Conservation (phyloP, 208 protist species). For the Trypanosoma cruzi region DNA sequence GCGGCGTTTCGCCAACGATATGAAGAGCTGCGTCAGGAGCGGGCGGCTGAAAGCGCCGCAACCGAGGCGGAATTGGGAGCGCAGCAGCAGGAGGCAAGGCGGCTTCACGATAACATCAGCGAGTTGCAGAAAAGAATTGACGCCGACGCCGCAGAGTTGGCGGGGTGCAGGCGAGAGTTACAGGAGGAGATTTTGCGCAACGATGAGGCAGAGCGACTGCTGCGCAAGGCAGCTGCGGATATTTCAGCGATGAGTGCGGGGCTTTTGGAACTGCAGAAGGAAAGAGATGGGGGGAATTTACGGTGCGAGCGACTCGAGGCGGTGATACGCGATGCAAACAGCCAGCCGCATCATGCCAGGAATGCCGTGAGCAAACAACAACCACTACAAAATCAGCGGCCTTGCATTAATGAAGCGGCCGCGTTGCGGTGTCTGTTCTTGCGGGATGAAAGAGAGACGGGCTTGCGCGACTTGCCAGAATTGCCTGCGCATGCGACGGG, state of each 20-base stretch:
- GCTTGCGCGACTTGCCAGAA: background rate
- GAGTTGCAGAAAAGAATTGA: conserved; percentile 32
- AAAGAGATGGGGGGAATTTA: background rate
- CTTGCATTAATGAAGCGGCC: background rate
- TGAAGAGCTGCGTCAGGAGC: conserved; percentile 19
- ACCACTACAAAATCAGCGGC: background rate
- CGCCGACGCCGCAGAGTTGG: conserved; percentile 22
- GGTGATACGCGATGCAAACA: background rate
- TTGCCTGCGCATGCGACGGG: background rate
- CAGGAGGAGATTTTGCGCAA: conserved; percentile 9
- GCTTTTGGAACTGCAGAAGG: conserved; percentile 7
- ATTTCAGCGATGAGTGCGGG: conserved; percentile 4
- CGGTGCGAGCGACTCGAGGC: conserved; percentile 1
- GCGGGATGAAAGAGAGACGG: background rate
- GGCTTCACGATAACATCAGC: conserved; percentile 19
- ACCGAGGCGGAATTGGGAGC: conserved; percentile 3
- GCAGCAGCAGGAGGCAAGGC: conserved; percentile 1
- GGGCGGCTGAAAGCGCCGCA: conserved; percentile 1
- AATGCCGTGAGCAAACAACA: background rate
- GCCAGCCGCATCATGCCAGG: background rate
- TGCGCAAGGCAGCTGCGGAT: conserved; percentile 18
- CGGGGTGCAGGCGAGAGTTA: background rate
- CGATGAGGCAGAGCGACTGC: conserved; percentile 13
- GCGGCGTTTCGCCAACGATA: background rate
- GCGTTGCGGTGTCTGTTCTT: background rate